phyloP scores from a whole-genome alignment of 192 early-diverging fungal genomes.

The Backusella parvicylindrica region DNA sequence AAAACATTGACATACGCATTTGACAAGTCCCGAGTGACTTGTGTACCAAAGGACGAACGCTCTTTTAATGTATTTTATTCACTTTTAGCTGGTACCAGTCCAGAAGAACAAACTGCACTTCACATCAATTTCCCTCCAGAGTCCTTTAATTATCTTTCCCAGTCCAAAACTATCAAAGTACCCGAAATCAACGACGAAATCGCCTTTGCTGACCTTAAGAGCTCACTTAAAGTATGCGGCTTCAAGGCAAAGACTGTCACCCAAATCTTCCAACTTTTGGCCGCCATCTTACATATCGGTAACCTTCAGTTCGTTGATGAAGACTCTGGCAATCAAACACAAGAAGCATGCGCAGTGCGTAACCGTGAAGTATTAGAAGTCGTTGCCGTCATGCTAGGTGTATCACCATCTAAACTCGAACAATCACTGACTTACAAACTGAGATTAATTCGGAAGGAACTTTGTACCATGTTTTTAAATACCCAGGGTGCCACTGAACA shows the following conservation, averaged over 20 bases:
- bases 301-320: constrained; percentile 76
- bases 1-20: constrained; percentile 75
- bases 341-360: constrained; percentile 73
- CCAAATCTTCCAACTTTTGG: constrained; percentile 80
- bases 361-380: constrained; percentile 73
- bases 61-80: constrained; percentile 82
- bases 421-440: constrained; percentile 77
- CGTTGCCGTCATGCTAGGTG: constrained; percentile 77
- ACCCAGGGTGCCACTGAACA: constrained; percentile 70
- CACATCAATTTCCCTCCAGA: constrained; percentile 55
- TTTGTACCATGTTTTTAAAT: constrained; percentile 90
- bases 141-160: constrained; percentile 43
- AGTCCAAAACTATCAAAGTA: constrained; percentile 30
- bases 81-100: constrained; percentile 64
- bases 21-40: constrained; percentile 58
- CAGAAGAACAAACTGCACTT: constrained; percentile 62
- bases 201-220: constrained; percentile 62
- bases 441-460: constrained; percentile 75
- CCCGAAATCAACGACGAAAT: constrained; percentile 46
- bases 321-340: constrained; percentile 53
- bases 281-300: constrained; percentile 88
- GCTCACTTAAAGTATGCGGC: constrained; percentile 57
- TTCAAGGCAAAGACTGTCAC: constrained; percentile 67
- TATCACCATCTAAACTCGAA: constrained; percentile 67
- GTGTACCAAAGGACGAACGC: constrained; percentile 62